A percentile compares a stretch with the other conserved stretches of the same genome.
phyloP scores from a whole-genome alignment of 2,329 filamentous ascomycete species.

The Phialophora tarda region DNA sequence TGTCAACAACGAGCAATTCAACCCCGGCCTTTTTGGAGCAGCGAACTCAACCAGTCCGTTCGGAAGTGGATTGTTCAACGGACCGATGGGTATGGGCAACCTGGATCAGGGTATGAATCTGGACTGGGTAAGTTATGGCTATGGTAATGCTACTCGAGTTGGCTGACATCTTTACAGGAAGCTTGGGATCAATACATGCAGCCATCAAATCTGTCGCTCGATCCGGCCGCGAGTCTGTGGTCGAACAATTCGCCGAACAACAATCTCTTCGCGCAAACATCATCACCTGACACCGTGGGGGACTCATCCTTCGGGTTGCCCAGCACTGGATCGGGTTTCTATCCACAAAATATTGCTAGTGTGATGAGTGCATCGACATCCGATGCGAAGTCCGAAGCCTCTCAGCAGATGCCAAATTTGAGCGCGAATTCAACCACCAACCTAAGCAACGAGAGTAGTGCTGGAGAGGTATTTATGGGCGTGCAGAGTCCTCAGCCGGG shows the following conservation, averaged over 20 bases:
- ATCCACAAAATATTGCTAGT: constrained; percentile 25
- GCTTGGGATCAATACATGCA: constrained; percentile 74
- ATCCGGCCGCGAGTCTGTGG: constrained; percentile 50
- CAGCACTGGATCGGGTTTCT: constrained; percentile 24
- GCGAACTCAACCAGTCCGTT: constrained; percentile 60
- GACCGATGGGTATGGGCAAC: constrained; percentile 62
- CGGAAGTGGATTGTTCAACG: constrained; percentile 58
- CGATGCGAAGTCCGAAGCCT: constrained; percentile 25
- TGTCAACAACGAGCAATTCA: constrained; percentile 16
- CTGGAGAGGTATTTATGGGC: constrained; percentile 41
- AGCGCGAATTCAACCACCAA: constrained; percentile 23
- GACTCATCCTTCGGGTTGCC: constrained; percentile 30
- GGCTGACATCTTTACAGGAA: constrained; percentile 55
- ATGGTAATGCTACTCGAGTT: not conserved
- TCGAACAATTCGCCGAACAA: constrained; percentile 30
- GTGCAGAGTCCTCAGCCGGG: constrained; percentile 37
- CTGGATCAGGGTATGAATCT: constrained; percentile 56
- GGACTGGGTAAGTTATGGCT: constrained; percentile 63
- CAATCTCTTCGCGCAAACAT: constrained; percentile 34
- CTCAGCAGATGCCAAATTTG: constrained; percentile 28
- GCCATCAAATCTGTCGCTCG: constrained; percentile 54
- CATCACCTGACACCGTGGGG: constrained; percentile 25
- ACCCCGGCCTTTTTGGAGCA: constrained; percentile 38
- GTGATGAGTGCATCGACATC: constrained; percentile 27
- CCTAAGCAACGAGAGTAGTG: constrained; percentile 24